These are phyloP conservation scores for Dentipellis sp. DNA, from an alignment of 768 basidiomycete species.

Conservation along the genomic window DNA sequence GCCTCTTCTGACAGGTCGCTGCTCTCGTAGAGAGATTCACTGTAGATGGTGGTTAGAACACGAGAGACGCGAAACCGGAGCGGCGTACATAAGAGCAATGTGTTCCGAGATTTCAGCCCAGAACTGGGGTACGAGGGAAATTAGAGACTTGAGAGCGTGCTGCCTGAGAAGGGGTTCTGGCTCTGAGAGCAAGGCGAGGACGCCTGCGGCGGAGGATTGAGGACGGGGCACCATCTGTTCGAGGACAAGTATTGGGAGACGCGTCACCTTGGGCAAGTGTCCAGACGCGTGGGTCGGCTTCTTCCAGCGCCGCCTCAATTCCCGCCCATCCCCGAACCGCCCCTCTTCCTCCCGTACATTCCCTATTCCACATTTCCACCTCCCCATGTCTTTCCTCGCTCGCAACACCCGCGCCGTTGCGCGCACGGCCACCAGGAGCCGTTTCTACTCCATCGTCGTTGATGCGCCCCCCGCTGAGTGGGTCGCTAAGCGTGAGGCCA, in stretches of 20 bases:
- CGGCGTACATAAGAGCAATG: conserved; percentile 75
- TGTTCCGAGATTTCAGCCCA: conserved; percentile 99
- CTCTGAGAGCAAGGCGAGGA: conserved; percentile 86
- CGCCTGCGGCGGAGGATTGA: conserved; percentile 81
- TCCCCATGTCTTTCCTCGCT: conserved; percentile 28
- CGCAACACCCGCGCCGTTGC: conserved; percentile 37
- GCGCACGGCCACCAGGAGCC: conserved; percentile 31
- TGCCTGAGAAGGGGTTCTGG: conserved; percentile 81
- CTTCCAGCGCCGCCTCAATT: conserved; percentile 4
- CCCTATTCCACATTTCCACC: not conserved
- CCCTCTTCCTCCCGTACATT: conserved; percentile 3
- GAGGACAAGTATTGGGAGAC: conserved; percentile 21
- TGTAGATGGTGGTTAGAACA: conserved; percentile 23
- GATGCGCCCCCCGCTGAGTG: conserved; percentile 34
- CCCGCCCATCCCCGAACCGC: not conserved
- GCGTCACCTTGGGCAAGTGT: conserved; percentile 25
- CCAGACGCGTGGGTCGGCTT: not conserved
- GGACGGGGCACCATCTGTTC: conserved; percentile 54
- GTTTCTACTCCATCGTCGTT: conserved; percentile 27
- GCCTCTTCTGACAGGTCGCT: conserved; percentile 64
- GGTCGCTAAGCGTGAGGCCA: conserved; percentile 42
- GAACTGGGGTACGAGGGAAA: conserved; percentile 81
- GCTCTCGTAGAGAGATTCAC: conserved; percentile 86
- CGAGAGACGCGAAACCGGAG: not conserved
- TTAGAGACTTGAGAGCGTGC: conserved; percentile 82